Evolutionary conservation across 257 asterid genomes (phyloP), one percentile per base, ranked within the genome.

Genomic region (Nicotiana sylvestris): DNA sequence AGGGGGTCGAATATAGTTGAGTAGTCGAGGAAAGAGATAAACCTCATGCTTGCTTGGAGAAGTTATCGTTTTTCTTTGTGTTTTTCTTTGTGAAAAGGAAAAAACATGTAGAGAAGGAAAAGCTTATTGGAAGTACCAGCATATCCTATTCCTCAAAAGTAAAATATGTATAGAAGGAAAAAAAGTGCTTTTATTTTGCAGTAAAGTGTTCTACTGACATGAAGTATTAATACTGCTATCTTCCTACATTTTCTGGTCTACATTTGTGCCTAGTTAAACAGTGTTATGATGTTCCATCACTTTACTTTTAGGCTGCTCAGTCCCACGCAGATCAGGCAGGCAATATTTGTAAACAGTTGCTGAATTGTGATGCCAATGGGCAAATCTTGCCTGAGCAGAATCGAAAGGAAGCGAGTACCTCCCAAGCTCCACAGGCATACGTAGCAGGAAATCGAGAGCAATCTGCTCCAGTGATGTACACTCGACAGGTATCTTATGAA

Each of bases 221-320:
- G 53, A 15, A 33, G 27, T 74, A 27, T 51, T 43, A 35, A 51
- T 76, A 51, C 4, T 76, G 64, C 29, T 51, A 51, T 76, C 46
- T 2, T 51, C 27, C 80, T 76, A 2, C 17, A 64, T 51, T 29
- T 76, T 27, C 27, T 76, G 65, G 65, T 46, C 29, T 8, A 51
- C 64, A 51, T 60, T 7, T 51, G 32, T 51, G 35, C 46, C 43
- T 76, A 49, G 51, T 72, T 58, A 76, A 51, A 49, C 62, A 27
- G 43, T 74, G 62, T 74, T 12, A 25, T 72, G 51, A 61, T 2
- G 16, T 65, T 49, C 37, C 72, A 8, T 83, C 21, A 76, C 21
- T 81, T 64, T 61, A 37, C 80, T 72, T 77, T 66, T 89, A 95
- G 99, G 97, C 90, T 57, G 98, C 97, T 15, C 97, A 90, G 84